Conservation (phyloP, 768 basidiomycete species). For the Kwoniella newhampshirensis region DNA sequence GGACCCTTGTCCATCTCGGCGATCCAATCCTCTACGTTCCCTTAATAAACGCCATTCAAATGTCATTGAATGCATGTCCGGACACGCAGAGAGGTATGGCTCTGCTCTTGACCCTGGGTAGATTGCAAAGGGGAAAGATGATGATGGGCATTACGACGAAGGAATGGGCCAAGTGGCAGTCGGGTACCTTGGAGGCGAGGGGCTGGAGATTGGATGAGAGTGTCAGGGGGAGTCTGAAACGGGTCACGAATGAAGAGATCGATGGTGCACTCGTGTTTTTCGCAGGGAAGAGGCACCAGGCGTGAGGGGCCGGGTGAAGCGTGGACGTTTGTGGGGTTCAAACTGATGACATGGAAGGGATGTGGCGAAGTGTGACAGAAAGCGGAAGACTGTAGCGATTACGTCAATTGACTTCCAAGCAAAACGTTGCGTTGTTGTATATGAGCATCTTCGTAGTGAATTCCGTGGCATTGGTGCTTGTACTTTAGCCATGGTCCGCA, state of each 20-base stretch:
- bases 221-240: background rate
- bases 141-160: background rate
- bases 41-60: background rate
- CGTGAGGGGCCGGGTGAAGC: too few species aligned
- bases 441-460: too few species aligned
- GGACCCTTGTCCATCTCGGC: slow-evolving; percentile 1
- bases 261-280: background rate
- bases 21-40: slow-evolving; percentile 1
- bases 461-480: too few species aligned
- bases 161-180: background rate
- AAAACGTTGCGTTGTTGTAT: too few species aligned
- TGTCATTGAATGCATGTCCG: background rate
- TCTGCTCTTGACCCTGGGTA: background rate
- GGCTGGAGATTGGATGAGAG: background rate
- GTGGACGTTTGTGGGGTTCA: too few species aligned
- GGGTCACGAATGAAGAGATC: background rate
- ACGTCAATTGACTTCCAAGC: too few species aligned
- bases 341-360: too few species aligned
- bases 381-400: too few species aligned
- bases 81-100: slow-evolving; percentile 2
- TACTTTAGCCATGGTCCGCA: too few species aligned
- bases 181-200: too few species aligned
- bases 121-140: slow-evolving; percentile 1
- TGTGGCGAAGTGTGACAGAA: too few species aligned
- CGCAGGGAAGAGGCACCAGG: background rate